Evolutionary conservation across 441 rosid genomes (phyloP).

Genomic region (Erysimum cheiri): DNA sequence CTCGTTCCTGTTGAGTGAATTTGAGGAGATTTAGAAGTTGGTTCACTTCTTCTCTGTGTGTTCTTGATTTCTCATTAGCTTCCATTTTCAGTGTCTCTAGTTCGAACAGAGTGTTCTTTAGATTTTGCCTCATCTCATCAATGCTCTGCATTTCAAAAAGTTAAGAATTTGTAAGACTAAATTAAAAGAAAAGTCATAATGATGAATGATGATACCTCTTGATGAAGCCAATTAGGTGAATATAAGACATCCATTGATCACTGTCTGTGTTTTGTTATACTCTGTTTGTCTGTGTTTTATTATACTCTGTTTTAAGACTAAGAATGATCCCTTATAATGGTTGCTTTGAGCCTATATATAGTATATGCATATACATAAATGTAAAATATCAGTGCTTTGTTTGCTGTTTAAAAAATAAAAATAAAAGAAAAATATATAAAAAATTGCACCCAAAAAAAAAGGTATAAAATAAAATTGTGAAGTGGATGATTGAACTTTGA

Average conservation of each 20-base stretch:
- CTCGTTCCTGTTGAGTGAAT: constrained; percentile 72
- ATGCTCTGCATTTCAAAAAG: constrained; percentile 49
- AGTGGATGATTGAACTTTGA: constrained; percentile 13
- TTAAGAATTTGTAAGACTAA: neutral
- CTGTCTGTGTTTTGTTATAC: constrained; percentile 17
- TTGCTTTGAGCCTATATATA: constrained; percentile 24
- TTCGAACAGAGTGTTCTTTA: constrained; percentile 57
- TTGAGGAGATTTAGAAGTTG: constrained; percentile 59
- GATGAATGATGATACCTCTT: constrained; percentile 38
- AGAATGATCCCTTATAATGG: neutral
- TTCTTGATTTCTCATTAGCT: constrained; percentile 59
- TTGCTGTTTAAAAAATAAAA: neutral
- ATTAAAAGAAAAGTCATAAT: neutral
- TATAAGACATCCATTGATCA: constrained; percentile 38
- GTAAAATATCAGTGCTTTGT: constrained; percentile 15
- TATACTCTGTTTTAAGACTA: constrained; percentile 20
- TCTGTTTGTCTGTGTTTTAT: constrained; percentile 32
- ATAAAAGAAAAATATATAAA: neutral
- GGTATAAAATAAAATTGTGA: neutral
- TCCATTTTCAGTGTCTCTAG: constrained; percentile 67
- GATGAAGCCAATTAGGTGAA: constrained; percentile 42
- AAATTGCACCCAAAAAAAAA: neutral
- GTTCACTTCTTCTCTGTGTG: constrained; percentile 53
- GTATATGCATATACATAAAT: constrained; percentile 11
- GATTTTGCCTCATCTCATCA: constrained; percentile 66